A percentile compares a stretch with the other conserved stretches of the same genome.
Evolutionary conservation across 108 stramenopile species (phyloP).

Genomic region (Stephanodiscus triporus): DNA sequence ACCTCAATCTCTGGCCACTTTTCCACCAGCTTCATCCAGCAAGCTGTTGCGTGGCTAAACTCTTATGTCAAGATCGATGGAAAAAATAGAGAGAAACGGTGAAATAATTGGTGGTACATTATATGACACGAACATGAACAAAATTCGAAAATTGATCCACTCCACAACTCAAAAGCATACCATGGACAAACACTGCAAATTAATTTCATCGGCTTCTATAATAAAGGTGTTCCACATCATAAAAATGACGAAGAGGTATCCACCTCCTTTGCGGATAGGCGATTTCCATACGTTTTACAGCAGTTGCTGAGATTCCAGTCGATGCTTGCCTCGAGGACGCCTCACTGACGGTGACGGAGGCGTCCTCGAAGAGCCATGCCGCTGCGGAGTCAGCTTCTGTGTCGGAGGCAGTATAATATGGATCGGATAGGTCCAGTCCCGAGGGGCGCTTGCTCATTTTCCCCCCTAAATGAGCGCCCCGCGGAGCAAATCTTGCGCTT

Average conservation of each 20-base stretch:
- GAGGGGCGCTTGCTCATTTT: too few relatives aligned
- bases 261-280: slow-evolving; percentile 58
- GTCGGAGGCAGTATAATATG: slow-evolving; percentile 1
- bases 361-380: slow-evolving; percentile 5
- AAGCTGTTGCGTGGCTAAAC: slow-evolving; percentile 79
- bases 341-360: not conserved
- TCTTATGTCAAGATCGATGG: slow-evolving; percentile 18
- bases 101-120: too few relatives aligned
- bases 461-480: too few relatives aligned
- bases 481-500: too few relatives aligned
- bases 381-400: not conserved
- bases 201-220: slow-evolving; percentile 78
- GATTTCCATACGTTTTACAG: slow-evolving; percentile 52
- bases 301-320: slow-evolving; percentile 43
- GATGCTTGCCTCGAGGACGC: not conserved
- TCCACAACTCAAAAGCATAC: not conserved
- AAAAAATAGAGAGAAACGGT: not conserved
- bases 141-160: too few relatives aligned
- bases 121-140: too few relatives aligned
- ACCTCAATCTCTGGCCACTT: slow-evolving; percentile 74
- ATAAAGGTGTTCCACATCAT: slow-evolving; percentile 65
- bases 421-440: slow-evolving; percentile 15
- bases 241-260: slow-evolving; percentile 57
- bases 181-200: slow-evolving; percentile 88
- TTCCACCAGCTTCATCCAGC: slow-evolving; percentile 84